Base-by-base conservation (phyloP, 805 yeast genomes). In the Nakazawaea wyomingensis region DNA sequence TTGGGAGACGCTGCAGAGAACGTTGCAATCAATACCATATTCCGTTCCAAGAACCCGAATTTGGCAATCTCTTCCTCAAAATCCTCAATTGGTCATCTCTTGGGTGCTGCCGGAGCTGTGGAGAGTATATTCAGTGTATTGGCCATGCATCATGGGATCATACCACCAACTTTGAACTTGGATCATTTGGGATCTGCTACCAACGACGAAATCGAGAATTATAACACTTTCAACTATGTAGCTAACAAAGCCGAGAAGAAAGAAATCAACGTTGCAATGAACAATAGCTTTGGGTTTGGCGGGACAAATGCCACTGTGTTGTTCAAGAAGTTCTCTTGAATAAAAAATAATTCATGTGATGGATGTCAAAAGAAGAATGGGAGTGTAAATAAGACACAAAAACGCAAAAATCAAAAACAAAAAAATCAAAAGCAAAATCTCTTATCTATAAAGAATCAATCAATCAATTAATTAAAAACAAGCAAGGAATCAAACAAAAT, bases 201-300 rank as follows among this genome's bases (percentile, higher is more conserved):
- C 17, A 75, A 65, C n/a, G 76, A 71, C 43, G 66, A 59, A 8
- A 54, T 59, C 1, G 30, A 17, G 9, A 9, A 24, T 9, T 33
- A 26, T 19, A 21, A 32, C 6, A 58, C 64, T 2, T 68, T 76
- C 45, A 80, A 85, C 55, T 84, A 82, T 52, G 81, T 83, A 5
- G 72, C 76, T 1, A 64, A 74, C 27, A 49, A 54, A 10, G 68
- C 84, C 8, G 54, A 65, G 34, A 39, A 51, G 11, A 66, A 59
- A 19, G 53, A 59, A 2, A 57, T 85, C 4, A 54, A 72, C 3
- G 71, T 75, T 49, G 97, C 91, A 0, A 48, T 93, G 52, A 78
- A 88, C 37, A 93, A 93, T 56, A 87, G 96, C 53, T 91, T 95
- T 64, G 99, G 99, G 0, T 93, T 93, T 65, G 99, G 99, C 6